Base-by-base conservation (phyloP, 768 basidiomycete species). In the Boletus rubropictus region DNA sequence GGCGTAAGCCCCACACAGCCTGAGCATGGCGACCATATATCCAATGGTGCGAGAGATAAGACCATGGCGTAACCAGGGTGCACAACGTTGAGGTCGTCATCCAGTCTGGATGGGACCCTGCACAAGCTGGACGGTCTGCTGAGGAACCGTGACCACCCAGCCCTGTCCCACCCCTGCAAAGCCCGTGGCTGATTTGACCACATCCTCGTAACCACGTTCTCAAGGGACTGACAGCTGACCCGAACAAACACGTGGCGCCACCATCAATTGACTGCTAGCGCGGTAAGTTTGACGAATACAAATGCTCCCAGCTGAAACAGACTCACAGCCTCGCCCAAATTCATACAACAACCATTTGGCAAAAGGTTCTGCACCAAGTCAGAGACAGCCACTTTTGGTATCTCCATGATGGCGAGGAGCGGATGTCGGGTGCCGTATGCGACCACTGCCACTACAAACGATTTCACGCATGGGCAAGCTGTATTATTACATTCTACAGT, bases 81-180 rank as follows among this genome's bases (percentile, higher is more conserved):
- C n/a, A n/a, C n/a, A n/a, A n/a, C n/a, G n/a, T n/a, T n/a, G n/a
- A n/a, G 9, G 27, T 39, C 14, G 14, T 33, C 33, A 28, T 28
- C 27, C 10, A 11, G n/a, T 28, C 27, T 28, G 27, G 27, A 28
- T 10, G 27, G 6, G 10, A 8, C 17, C 29, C 31, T 17, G 39
- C 33, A 15, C 21, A 12, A n/a, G 32, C 5, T n/a, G 12, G 7
- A 8, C 5, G 28, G 39, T 21, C 25, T 15, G 27, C 27, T 11
- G 11, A 11, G 27, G 27, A 28, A 28, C 27, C 25, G 24, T 17
- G 17, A n/a, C n/a, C 38, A 27, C n/a, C 35, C 46, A 42, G 29
- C 52, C 52, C 54, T 53, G 56, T 44, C 41, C 17, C 50, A 28
- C 25, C 14, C 48, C 43, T 55, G 57, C 47, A 42, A 64, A 57